Evolutionary conservation across 208 protist genomes (phyloP), one percentile per base, ranked within the genome.

Genomic region (Trypanosoma caninum): DNA sequence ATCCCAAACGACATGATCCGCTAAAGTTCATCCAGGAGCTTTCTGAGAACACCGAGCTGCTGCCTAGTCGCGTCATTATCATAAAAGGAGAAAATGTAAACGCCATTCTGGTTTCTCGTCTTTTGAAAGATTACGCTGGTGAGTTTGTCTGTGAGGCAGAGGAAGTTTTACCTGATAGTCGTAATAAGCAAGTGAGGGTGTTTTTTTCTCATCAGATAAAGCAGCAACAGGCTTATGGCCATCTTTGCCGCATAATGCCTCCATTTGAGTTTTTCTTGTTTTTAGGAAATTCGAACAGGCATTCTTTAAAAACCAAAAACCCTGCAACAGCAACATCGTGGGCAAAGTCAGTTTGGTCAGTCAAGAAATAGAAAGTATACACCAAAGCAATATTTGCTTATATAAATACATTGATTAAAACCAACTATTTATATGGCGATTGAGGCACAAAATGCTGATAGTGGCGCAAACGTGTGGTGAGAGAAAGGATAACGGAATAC

Each of bases 61-160:
- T 69, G 20, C 28, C 20, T 44, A 41, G 35, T 33, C 60, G 63
- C 47, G 65, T 79, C 44, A 48, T 87, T 30, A 40, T 73, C 31
- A 62, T 81, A 7, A 41, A 53, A 9, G 76, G 80, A 20, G 52
- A 73, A 5, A 48, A 74, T 16, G 65, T 78, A 41, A 86, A 44
- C 40, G 62, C 72, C 37, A 65, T 72, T 38, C 9, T 55, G 14
- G 46, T 86, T 3, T 57, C 67, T 20, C 37, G 63, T 31, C 18
- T 70, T 22, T 60, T 86, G 60, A 58, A 67, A 46, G 79, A 86
- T 4, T 61, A 75, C 47, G 42, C 62, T 3, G 79, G 79, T 2
- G 75, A 74, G 11, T 86, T 79, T 57, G 75, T 86, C 0, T 64
- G 74, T 16, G 79, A 67, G 6, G 62, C 51, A 11, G 71, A 75